These are phyloP conservation scores for Naganishia kalamii DNA, from an alignment of 768 basidiomycete genomes.

Conservation along the genomic window DNA sequence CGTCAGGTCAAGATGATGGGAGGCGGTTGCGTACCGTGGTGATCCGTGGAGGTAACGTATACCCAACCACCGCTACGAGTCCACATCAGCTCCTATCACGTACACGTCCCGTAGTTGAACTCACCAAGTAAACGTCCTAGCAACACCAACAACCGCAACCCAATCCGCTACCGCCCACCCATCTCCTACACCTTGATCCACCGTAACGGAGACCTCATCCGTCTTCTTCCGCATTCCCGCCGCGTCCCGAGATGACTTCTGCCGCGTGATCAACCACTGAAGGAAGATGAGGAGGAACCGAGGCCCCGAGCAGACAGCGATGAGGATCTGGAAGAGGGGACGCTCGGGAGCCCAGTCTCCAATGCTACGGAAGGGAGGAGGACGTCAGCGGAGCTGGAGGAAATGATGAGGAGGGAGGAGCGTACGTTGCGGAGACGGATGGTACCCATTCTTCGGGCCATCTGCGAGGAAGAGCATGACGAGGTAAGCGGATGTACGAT, in stretches of 20 bases:
- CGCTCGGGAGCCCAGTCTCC: constrained; percentile 85
- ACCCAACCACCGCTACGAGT: constrained; percentile 69
- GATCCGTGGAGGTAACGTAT: constrained; percentile 72
- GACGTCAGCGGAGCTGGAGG: neutral
- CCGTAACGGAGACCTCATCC: neutral
- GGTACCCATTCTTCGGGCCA: constrained; percentile 68
- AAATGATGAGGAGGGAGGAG: neutral
- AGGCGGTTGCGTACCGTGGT: constrained; percentile 51
- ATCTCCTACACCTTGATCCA: neutral
- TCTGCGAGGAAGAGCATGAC: neutral
- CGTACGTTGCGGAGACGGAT: constrained; percentile 56
- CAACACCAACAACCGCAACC: constrained; percentile 59
- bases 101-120: constrained; percentile 9
- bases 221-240: neutral
- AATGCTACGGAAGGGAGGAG: constrained; percentile 52
- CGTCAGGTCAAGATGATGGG: neutral
- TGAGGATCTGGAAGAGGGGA: constrained; percentile 71
- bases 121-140: constrained; percentile 66
- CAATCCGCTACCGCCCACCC: constrained; percentile 46
- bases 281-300: constrained; percentile 51
- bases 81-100: neutral
- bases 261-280: constrained; percentile 33
- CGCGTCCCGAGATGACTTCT: neutral
- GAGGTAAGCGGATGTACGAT: too few relatives aligned
- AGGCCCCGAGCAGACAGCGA: constrained; percentile 78